Evolutionary conservation across 75 land plant species (phyloP), one percentile per base, ranked within the genome.

Genomic region (Pinus taeda): DNA sequence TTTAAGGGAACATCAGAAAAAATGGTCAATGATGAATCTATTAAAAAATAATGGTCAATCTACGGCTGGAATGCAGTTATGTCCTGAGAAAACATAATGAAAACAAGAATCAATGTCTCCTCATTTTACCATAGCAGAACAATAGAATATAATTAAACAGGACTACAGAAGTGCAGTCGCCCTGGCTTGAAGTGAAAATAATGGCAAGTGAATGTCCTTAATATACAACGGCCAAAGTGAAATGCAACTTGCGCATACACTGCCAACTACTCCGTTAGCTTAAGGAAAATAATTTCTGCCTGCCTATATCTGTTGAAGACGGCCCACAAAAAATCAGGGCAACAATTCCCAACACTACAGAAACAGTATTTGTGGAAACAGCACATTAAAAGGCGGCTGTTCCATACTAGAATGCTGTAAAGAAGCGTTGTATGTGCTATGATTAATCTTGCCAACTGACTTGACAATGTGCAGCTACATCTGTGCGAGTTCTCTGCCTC

Each of bases 261-360:
- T 33, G 42, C 5, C 39, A 65, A 6, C 18, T 65, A 30, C 69
- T 65, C 20, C 15, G 37, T 65, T 33, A 65, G 11, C 69, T 36
- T 5, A 30, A 3, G 29, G 15, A 26, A 64, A 64, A 33, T 17
- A 45, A 69, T n/a, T 42, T 69, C 53, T 69, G 11, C 72, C 21
- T 6, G 36, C 39, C 14, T 21, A 12, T 42, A 15, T 39, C 72
- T 20, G 72, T 69, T n/a, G 55, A n/a, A 69, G 72, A 69, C 39
- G 15, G 53, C 72, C 72, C 53, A 69, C 55, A 20, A 69, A 69
- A 49, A 69, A 69, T n/a, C n/a, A 37, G 53, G 72, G 72, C 72
- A 69, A 69, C 39, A 8, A 12, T 39, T 69, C 55, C 72, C 72
- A 67, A 67, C 22, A 69, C 72, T 69, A 55, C 49, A 39, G 72